A percentile compares a stretch with the other conserved stretches of the same genome.
Evolutionary conservation across 1,284 basidiomycete species (phyloP).

Genomic region (Sporisorium reilianum): DNA sequence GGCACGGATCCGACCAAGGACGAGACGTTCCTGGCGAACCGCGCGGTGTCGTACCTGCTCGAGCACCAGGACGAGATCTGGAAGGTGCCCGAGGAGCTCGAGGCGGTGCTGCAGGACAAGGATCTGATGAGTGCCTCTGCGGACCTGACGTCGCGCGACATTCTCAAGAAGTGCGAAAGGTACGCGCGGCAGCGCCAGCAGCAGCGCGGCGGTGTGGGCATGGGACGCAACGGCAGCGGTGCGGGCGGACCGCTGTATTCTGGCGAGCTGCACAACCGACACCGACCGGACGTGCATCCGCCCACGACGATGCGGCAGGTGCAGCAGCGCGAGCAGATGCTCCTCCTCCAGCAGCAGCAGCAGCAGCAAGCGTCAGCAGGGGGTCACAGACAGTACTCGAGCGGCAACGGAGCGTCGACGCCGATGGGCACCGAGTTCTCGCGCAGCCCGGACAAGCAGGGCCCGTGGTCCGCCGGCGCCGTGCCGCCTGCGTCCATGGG

Average conservation of each 20-base stretch:
- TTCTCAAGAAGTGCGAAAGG: conserved; percentile 65
- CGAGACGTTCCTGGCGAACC: conserved; percentile 91
- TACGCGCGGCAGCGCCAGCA: conserved; percentile 52
- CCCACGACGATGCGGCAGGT: conserved; percentile 58
- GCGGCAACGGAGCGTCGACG: conserved; percentile 13
- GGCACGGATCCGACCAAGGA: conserved; percentile 88
- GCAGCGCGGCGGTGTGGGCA: conserved; percentile 25
- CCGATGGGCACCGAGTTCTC: conserved; percentile 35
- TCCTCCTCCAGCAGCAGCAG: conserved; percentile 30
- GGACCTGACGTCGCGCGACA: conserved; percentile 62
- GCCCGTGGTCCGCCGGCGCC: conserved; percentile 39
- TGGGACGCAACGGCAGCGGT: conserved; percentile 36
- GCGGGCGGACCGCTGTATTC: conserved; percentile 33
- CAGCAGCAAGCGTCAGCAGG: conserved; percentile 4
- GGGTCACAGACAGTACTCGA: conserved; percentile 27
- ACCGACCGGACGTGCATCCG: conserved; percentile 54
- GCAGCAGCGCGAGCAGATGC: conserved; percentile 32
- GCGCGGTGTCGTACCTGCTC: conserved; percentile 74
- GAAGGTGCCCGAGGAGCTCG: conserved; percentile 64
- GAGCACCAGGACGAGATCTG: conserved; percentile 92
- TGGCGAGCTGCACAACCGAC: conserved; percentile 50
- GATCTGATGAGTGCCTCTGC: conserved; percentile 60
- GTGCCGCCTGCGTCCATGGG: conserved; percentile 4
- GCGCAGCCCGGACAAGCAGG: conserved; percentile 31
- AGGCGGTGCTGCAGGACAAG: conserved; percentile 62